Percentiles rank a stretch among this genome's conserved stretches.
phyloP scores from a whole-genome alignment of 257 asterid genomes.

The Schizonepeta tenuifolia region DNA sequence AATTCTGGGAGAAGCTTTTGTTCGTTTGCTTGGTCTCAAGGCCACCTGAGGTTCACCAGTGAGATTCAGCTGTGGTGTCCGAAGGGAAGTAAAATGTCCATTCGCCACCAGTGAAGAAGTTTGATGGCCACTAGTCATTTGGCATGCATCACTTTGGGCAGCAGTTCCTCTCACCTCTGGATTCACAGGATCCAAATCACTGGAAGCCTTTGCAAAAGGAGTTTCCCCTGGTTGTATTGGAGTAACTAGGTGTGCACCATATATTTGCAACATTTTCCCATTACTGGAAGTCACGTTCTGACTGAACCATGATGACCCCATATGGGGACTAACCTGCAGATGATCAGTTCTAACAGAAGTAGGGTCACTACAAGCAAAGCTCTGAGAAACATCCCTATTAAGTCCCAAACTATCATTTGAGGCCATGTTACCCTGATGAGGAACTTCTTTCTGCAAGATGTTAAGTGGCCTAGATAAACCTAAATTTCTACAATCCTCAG shows the following conservation, averaged over 20 bases:
- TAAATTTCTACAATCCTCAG: neutral
- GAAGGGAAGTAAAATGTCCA: slow-evolving; percentile 47
- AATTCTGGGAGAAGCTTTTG: slow-evolving; percentile 49
- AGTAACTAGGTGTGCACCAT: slow-evolving; percentile 43
- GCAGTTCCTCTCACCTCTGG: slow-evolving; percentile 46
- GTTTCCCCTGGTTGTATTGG: slow-evolving; percentile 46
- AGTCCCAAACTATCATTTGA: neutral
- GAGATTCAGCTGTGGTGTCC: slow-evolving; percentile 33
- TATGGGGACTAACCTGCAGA: slow-evolving; percentile 51
- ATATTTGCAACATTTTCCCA: slow-evolving; percentile 48
- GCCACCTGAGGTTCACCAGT: slow-evolving; percentile 41
- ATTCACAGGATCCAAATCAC: slow-evolving; percentile 37
- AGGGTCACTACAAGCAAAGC: slow-evolving; percentile 24
- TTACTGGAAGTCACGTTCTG: slow-evolving; percentile 56
- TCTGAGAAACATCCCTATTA: slow-evolving; percentile 37
- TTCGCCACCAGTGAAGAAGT: slow-evolving; percentile 33
- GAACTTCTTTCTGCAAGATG: neutral
- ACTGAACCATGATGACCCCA: slow-evolving; percentile 70
- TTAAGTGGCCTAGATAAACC: neutral
- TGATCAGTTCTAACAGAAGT: slow-evolving; percentile 28
- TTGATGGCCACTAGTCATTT: slow-evolving; percentile 33
- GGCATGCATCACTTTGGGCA: slow-evolving; percentile 44
- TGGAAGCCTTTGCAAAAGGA: slow-evolving; percentile 50
- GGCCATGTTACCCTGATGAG: neutral
- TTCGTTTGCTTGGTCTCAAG: slow-evolving; percentile 60